Evolutionary conservation across 2,329 filamentous ascomycete genomes (phyloP).

Genomic region (Chrysoporthe deuterocubensis): DNA sequence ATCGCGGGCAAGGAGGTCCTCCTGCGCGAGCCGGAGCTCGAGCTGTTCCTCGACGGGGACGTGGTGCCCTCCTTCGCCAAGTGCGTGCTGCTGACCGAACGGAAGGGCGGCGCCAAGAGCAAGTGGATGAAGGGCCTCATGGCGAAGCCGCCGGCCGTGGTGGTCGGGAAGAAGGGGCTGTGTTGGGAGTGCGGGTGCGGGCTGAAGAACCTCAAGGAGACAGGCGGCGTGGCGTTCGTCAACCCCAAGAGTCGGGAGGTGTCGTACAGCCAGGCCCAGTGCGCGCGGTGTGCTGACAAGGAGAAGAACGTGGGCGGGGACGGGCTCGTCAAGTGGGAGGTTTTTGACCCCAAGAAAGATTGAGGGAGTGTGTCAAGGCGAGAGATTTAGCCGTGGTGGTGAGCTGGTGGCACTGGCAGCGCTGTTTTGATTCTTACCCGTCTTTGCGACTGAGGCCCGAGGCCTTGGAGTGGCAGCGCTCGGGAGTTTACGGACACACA

Average conservation of each 20-base stretch:
- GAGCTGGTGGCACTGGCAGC: neutral
- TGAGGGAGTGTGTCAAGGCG: neutral
- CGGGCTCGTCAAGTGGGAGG: slow-evolving; percentile 11
- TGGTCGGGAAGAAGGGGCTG: neutral
- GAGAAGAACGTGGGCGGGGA: neutral
- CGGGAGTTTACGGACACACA: too few relatives aligned
- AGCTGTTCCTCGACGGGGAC: neutral
- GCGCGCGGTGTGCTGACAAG: slow-evolving; percentile 12
- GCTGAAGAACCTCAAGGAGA: neutral
- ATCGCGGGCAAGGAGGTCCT: slow-evolving; percentile 13
- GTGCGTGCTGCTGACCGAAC: neutral
- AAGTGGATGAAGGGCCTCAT: slow-evolving; percentile 12
- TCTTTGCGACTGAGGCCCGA: neutral
- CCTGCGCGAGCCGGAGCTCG: neutral
- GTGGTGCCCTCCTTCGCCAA: neutral
- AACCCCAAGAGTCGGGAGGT: neutral
- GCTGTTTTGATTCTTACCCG: too few relatives aligned
- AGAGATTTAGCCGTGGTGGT: neutral
- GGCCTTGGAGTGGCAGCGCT: too few relatives aligned
- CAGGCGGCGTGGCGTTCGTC: slow-evolving; percentile 9
- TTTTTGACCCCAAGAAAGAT: slow-evolving; percentile 6
- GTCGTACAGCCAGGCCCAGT: slow-evolving; percentile 10
- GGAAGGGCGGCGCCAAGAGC: neutral
- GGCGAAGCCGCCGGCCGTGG: neutral
- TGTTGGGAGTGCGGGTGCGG: slow-evolving; percentile 3